Base-by-base conservation (phyloP, 140 eudicot species). In the Flaveria floridana region DNA sequence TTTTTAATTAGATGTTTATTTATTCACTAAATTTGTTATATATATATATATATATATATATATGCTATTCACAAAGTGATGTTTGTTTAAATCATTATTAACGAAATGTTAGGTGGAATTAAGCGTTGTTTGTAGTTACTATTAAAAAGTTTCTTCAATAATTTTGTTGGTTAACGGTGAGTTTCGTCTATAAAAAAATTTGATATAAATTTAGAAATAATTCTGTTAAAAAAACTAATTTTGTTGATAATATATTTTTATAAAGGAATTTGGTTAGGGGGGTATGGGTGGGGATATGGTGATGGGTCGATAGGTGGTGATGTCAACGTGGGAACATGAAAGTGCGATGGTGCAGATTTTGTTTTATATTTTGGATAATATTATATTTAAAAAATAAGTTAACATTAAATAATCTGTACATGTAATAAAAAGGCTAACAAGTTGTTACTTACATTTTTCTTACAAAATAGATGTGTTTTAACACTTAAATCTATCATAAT, bases 281-380 rank as follows among this genome's bases (percentile, higher is more conserved):
- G 16, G 23, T 46, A 10, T 41, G 59, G 18, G 23, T 16, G 65
- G 34, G 16, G 16, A 34, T 10, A 65, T 73, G 65, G 59, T 65
- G 50, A 66, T 56, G 76, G 79, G 80, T 6, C 68, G 72, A 68
- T 58, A 80, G 84, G 84, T 80, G 80, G 84, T 80, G 84, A 80
- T 75, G 84, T 75, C 76, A 80, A 75, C 84, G 80, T 80, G 84
- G 84, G 84, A 68, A 80, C 80, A 80, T 70, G 76, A 80, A 80
- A 80, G 80, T 80, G 83, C 72, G 71, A 68, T 57, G 80, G 80
- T 75, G 80, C 76, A 75, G 9, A 8, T 55, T 18, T 20, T 52
- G 20, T 52, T 52, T 52, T 16, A 52, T 52, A 16, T 50, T 50
- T 50, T 5, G 6, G 1, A 12, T 12, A 50, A 13, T 52, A 52